phyloP scores from a whole-genome alignment of 2,329 filamentous ascomycete species.

The Aphanocladium album region DNA sequence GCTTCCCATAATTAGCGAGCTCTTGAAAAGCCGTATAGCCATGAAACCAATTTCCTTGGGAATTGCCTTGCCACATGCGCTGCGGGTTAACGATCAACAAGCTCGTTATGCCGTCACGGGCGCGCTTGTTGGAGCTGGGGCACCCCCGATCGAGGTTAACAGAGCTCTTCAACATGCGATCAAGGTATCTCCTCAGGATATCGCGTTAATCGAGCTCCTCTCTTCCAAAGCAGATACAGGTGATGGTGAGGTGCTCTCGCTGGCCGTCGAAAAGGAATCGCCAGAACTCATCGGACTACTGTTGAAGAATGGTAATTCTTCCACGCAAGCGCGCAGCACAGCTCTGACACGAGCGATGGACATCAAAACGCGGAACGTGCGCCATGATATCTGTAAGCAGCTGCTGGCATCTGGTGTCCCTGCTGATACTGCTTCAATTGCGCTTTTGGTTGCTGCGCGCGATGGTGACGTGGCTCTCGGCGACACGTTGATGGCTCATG shows the following conservation, averaged over 20 bases:
- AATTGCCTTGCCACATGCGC: slow-evolving; percentile 46
- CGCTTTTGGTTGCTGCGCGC: slow-evolving; percentile 45
- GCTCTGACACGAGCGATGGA: slow-evolving; percentile 41
- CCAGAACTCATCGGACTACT: slow-evolving; percentile 43
- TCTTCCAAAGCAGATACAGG: slow-evolving; percentile 42
- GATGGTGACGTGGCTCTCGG: slow-evolving; percentile 50
- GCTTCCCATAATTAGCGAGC: slow-evolving; percentile 41
- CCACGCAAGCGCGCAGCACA: slow-evolving; percentile 32
- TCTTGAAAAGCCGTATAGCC: slow-evolving; percentile 34
- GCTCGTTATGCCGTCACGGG: slow-evolving; percentile 47
- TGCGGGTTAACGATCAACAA: slow-evolving; percentile 47
- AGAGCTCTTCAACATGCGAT: slow-evolving; percentile 49
- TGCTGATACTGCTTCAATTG: slow-evolving; percentile 41
- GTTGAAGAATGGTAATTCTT: slow-evolving; percentile 32
- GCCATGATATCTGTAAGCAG: slow-evolving; percentile 40
- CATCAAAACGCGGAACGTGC: slow-evolving; percentile 32
- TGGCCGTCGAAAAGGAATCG: slow-evolving; percentile 41
- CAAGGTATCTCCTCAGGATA: slow-evolving; percentile 41
- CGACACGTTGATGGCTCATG: slow-evolving; percentile 45
- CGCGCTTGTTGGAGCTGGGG: slow-evolving; percentile 45
- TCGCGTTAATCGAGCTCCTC: slow-evolving; percentile 42
- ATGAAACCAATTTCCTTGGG: slow-evolving; percentile 42
- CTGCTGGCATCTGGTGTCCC: slow-evolving; percentile 44
- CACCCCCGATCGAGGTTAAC: slow-evolving; percentile 43
- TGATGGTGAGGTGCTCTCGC: slow-evolving; percentile 44